These are phyloP conservation scores for Penicillium paxilli DNA, from an alignment of 495 filamentous ascomycete genomes.

Conservation along the genomic window DNA sequence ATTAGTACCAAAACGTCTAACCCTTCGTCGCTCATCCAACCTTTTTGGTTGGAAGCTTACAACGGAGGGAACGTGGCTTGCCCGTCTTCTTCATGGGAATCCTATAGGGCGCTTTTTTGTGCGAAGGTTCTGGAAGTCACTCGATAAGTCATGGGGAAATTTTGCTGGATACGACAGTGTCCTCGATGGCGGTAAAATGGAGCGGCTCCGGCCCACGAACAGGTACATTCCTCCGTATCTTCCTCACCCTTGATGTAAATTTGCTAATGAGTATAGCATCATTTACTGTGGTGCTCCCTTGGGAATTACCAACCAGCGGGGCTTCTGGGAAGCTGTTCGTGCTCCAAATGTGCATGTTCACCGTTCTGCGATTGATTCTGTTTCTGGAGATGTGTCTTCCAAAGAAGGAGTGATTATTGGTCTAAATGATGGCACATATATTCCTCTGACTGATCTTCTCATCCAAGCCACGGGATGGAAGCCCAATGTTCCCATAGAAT, in stretches of 20 bases:
- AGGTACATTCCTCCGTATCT: constrained; percentile 12
- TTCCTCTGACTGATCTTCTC: constrained; percentile 19
- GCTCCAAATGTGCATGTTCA: constrained; percentile 25
- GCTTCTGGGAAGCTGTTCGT: constrained; percentile 32
- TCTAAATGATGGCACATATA: background rate
- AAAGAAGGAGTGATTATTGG: constrained; percentile 31
- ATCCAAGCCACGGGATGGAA: constrained; percentile 51
- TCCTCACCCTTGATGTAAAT: background rate
- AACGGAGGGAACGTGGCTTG: constrained; percentile 56
- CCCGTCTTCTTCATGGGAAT: constrained; percentile 34
- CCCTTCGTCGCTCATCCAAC: constrained; percentile 13
- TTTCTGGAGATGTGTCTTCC: constrained; percentile 10
- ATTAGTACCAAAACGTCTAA: constrained; percentile 30
- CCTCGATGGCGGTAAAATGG: constrained; percentile 18
- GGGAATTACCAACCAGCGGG: constrained; percentile 30
- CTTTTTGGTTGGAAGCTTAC: constrained; percentile 46
- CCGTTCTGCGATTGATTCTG: constrained; percentile 16
- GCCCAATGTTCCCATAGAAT: constrained; percentile 62
- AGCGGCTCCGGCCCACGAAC: constrained; percentile 23
- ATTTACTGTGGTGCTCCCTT: constrained; percentile 24
- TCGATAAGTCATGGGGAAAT: constrained; percentile 13
- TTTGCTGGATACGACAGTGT: constrained; percentile 15
- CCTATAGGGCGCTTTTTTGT: constrained; percentile 22
- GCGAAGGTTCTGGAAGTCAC: constrained; percentile 23
- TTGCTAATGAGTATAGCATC: constrained; percentile 14